A percentile compares a stretch with the other conserved stretches of the same genome.
Evolutionary conservation across 106 monocot genomes (phyloP).

Genomic region (Acorus gramineus): DNA sequence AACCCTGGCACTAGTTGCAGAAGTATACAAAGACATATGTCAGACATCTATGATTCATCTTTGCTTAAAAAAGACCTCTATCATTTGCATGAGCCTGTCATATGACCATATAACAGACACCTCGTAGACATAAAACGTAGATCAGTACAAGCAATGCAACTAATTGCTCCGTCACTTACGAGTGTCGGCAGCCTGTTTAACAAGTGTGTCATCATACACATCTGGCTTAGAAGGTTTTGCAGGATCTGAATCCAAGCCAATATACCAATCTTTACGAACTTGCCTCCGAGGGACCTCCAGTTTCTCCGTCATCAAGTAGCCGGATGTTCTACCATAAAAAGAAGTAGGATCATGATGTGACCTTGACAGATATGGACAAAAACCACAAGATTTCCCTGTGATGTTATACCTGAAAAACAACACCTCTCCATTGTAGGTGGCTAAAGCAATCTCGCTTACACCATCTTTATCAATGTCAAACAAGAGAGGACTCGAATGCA

Average conservation of each 20-base stretch:
- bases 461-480: conserved; percentile 99
- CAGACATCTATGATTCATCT: too few relatives aligned
- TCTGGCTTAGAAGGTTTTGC: conserved; percentile 85
- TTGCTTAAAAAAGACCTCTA: too few relatives aligned
- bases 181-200: conserved; percentile 34
- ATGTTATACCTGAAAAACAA: conserved; percentile 73
- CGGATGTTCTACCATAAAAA: conserved; percentile 52
- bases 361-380: not conserved
- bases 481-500: conserved; percentile 86
- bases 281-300: conserved; percentile 94
- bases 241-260: conserved; percentile 78
- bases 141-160: too few relatives aligned
- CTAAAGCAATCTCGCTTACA: conserved; percentile 78
- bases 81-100: too few relatives aligned
- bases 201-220: conserved; percentile 66
- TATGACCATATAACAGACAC: too few relatives aligned
- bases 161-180: conserved; percentile 19
- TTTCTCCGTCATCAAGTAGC: conserved; percentile 95
- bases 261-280: conserved; percentile 87
- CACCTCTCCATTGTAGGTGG: conserved; percentile 95
- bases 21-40: too few relatives aligned
- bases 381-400: not conserved
- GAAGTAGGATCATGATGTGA: conserved; percentile 1
- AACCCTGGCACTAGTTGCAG: too few relatives aligned
- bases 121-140: too few relatives aligned